Conservation (phyloP, 2,329 filamentous ascomycete species). For the Sarocladiaceae sp. region DNA sequence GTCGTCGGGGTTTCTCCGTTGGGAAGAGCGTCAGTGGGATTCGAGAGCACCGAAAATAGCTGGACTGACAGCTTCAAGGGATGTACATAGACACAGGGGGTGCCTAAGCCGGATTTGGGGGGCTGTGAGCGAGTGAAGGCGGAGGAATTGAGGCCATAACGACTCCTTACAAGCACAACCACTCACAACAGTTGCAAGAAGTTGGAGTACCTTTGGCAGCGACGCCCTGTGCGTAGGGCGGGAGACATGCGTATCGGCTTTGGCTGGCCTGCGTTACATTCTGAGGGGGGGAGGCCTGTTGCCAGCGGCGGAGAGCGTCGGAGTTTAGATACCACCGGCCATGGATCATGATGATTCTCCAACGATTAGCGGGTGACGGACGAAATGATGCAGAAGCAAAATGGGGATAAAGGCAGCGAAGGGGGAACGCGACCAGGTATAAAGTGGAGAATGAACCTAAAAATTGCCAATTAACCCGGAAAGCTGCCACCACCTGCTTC, state of each 20-base stretch:
- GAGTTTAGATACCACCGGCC: background rate
- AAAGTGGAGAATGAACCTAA: conserved; percentile 9
- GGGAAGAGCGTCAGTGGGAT: background rate
- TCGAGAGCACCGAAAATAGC: background rate
- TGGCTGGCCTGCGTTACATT: background rate
- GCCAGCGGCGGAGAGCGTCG: background rate
- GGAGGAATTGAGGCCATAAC: background rate
- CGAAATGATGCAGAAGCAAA: background rate
- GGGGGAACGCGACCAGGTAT: too few species aligned
- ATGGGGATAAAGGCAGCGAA: background rate
- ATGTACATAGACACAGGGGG: background rate
- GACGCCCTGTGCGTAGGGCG: too few species aligned
- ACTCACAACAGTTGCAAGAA: too few species aligned
- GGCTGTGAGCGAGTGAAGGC: background rate
- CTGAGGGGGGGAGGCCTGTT: background rate
- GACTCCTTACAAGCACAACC: too few species aligned
- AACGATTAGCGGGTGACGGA: too few species aligned
- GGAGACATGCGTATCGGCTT: too few species aligned
- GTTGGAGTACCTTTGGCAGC: too few species aligned
- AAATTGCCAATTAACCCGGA: conserved; percentile 5
- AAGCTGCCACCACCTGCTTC: too few species aligned
- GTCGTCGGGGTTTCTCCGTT: background rate
- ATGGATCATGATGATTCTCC: background rate
- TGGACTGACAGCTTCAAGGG: background rate
- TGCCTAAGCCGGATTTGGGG: background rate